Evolutionary conservation across 2,329 filamentous ascomycete species (phyloP), one percentile per base, ranked within the genome.

Genomic region (Leptographium wingfieldii): DNA sequence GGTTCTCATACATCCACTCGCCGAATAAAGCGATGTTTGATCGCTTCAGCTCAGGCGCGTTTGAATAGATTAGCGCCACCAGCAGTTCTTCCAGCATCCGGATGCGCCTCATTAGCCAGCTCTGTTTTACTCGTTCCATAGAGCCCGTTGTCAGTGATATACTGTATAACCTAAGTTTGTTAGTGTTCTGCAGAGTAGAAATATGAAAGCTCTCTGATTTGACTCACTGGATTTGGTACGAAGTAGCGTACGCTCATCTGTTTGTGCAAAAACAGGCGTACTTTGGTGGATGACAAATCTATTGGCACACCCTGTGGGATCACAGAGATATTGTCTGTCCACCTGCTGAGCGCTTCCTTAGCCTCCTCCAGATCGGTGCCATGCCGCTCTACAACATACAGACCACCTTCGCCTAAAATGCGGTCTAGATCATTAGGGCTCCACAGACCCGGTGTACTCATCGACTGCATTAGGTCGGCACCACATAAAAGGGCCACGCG

Each of bases 301-400:
- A 94, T 94, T 65, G 89, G 85, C 56, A 95, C 92, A 57, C 95
- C 81, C 72, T 95, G 90, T 60, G 89, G 87, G 64, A 96, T 92
- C 59, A 95, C 87, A 68, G 90, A 86, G 63, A 96, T 85, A 66
- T 95, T 94, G 67, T 91, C 83, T 68, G 90, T 86, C 82, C 87
- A 96, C 62, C 84, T 82, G 69, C 90, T 86, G 55, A 96, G 77
- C 53, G 83, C 86, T n/a, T 87, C 85, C 54, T 96, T 78, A 2
- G 92, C 91, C 69, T 95, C 88, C 63, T 95, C 88, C 56, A 66
- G 87, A 68, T 95, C 90, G 27, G 90, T 95, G 52, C 91, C 92
- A 49, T 85, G 86, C 62, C 92, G 84, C 77, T 96, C 88, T n/a
- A 95, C 81, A 62, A 92, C 88, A 70, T 95, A 91, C 35, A 87